A percentile compares a stretch with the other conserved stretches of the same genome.
Conservation (phyloP, 179 eudicot species). For the Gypsophila paniculata region DNA sequence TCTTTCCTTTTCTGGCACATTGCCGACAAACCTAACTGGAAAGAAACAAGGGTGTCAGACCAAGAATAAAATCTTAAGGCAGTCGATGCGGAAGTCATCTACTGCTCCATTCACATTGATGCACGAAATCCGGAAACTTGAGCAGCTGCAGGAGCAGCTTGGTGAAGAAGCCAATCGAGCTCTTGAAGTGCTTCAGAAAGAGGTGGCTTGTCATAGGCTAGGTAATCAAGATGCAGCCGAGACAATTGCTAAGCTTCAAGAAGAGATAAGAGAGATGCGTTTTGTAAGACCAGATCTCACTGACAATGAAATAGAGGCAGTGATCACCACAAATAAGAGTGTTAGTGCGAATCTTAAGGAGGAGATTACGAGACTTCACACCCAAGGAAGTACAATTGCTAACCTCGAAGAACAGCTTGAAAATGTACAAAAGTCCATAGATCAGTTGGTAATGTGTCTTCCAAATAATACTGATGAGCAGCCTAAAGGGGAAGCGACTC, state of each 20-base stretch:
- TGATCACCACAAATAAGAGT: conserved; percentile 64
- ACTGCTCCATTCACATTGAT: conserved; percentile 89
- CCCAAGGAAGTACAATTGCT: conserved; percentile 89
- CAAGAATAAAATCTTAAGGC: conserved; percentile 55
- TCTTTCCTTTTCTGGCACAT: conserved; percentile 67
- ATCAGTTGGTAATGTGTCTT: conserved; percentile 77
- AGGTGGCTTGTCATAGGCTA: conserved; percentile 83
- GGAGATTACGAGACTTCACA: conserved; percentile 86
- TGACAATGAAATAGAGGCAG: conserved; percentile 45
- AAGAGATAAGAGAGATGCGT: conserved; percentile 81
- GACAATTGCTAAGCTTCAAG: conserved; percentile 87
- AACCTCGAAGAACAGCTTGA: conserved; percentile 90
- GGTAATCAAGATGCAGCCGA: conserved; percentile 99
- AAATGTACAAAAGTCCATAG: conserved; percentile 87
- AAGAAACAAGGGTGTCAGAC: conserved; percentile 44
- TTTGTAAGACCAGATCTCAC: conserved; percentile 35
- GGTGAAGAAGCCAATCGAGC: conserved; percentile 97
- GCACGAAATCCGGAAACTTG: conserved; percentile 92
- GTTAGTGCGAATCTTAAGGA: conserved; percentile 91
- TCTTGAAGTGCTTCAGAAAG: conserved; percentile 88
- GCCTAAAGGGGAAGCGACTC: conserved; percentile 28
- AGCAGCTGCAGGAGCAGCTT: conserved; percentile 93
- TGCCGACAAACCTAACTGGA: conserved; percentile 42
- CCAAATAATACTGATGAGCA: conserved; percentile 50
- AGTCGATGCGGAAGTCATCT: conserved; percentile 76